These are phyloP conservation scores for Phytophthora pinifolia DNA, from an alignment of 352 stramenopile species.

Conservation along the genomic window DNA sequence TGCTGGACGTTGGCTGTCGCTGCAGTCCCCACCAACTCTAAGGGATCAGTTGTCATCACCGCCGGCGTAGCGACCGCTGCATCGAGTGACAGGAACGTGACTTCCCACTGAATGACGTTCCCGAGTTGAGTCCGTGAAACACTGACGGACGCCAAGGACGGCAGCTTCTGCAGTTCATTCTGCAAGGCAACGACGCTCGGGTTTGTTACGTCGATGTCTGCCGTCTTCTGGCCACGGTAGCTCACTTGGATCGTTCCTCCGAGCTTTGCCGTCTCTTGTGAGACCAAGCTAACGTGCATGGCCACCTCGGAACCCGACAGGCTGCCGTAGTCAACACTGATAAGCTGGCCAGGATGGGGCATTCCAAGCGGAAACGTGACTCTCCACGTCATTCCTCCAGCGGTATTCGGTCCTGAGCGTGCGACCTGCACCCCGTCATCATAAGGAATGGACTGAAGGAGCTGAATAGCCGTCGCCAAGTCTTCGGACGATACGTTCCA, in stretches of 20 bases:
- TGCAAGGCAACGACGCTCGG: constrained; percentile 23
- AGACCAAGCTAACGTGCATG: constrained; percentile 35
- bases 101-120: constrained; percentile 28
- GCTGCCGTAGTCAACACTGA: constrained; percentile 28
- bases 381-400: constrained; percentile 46
- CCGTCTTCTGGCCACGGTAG: constrained; percentile 34
- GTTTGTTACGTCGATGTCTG: constrained; percentile 27
- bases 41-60: constrained; percentile 17
- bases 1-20: constrained; percentile 15
- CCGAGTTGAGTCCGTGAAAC: constrained; percentile 14
- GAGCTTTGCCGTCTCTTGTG: constrained; percentile 41
- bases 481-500: constrained; percentile 86
- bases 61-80: constrained; percentile 18
- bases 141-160: constrained; percentile 19
- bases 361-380: constrained; percentile 57
- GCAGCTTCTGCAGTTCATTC: constrained; percentile 26
- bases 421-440: constrained; percentile 53
- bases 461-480: constrained; percentile 69
- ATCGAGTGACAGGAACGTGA: constrained; percentile 41
- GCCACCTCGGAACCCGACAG: constrained; percentile 38
- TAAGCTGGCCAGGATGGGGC: constrained; percentile 30
- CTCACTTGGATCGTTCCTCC: constrained; percentile 43
- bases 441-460: constrained; percentile 61
- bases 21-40: constrained; percentile 23
- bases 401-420: constrained; percentile 28